These are phyloP conservation scores for Zygosaccharomyces siamensis DNA, from an alignment of 805 yeast species.

Conservation along the genomic window DNA sequence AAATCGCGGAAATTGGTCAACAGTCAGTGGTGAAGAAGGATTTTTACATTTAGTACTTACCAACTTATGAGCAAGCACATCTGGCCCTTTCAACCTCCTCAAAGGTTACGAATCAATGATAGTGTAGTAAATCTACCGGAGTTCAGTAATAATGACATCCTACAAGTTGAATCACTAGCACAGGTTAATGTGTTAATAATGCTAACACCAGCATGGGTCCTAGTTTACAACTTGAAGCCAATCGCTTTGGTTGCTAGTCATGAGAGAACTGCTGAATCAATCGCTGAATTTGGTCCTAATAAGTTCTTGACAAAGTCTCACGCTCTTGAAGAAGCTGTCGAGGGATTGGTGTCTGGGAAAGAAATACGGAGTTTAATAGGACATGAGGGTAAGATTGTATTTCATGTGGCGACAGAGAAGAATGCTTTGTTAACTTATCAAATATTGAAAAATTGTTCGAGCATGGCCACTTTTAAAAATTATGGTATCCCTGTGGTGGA, in stretches of 20 bases:
- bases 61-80: constrained; percentile 13
- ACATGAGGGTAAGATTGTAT: constrained; percentile 23
- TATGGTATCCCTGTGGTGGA: constrained; percentile 30
- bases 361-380: constrained; percentile 9
- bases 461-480: constrained; percentile 23
- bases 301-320: constrained; percentile 18
- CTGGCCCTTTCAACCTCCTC: constrained; percentile 33
- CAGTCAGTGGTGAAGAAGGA: background rate
- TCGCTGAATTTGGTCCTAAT: constrained; percentile 32
- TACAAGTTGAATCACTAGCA: constrained; percentile 25
- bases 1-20: background rate
- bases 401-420: constrained; percentile 30
- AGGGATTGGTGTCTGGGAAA: constrained; percentile 19
- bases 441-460: constrained; percentile 23
- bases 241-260: constrained; percentile 31
- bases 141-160: constrained; percentile 20
- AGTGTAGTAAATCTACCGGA: constrained; percentile 9
- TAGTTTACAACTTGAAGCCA: constrained; percentile 34
- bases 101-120: constrained; percentile 19
- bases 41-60: background rate
- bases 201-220: constrained; percentile 28
- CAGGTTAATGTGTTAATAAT: constrained; percentile 27
- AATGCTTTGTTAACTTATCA: constrained; percentile 32
- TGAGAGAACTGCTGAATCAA: constrained; percentile 27
- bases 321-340: constrained; percentile 13